Conservation (phyloP, 176 grass and related monocot species). For the Rhynchospora pubera region DNA sequence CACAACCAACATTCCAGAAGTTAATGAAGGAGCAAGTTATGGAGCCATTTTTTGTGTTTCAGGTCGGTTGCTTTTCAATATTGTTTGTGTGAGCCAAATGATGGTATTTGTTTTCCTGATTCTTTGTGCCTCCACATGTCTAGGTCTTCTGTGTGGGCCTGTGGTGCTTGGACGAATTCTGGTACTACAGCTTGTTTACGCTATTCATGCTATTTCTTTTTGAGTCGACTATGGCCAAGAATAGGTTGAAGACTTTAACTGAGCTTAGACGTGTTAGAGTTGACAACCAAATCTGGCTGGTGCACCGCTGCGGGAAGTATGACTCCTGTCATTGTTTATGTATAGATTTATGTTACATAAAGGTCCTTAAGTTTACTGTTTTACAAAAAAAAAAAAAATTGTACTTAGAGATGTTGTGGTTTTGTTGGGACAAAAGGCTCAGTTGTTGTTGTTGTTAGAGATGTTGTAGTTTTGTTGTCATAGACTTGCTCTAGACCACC, state of each 20-base stretch:
- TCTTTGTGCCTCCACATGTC: slow-evolving; percentile 26
- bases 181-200: slow-evolving; percentile 99
- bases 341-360: neutral
- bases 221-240: slow-evolving; percentile 99
- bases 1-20: slow-evolving; percentile 98
- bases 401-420: too few relatives aligned
- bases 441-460: neutral
- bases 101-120: slow-evolving; percentile 15
- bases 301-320: slow-evolving; percentile 86
- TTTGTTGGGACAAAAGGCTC: too few relatives aligned
- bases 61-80: slow-evolving; percentile 43
- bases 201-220: slow-evolving; percentile 99
- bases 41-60: slow-evolving; percentile 99
- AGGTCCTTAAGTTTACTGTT: neutral
- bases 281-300: slow-evolving; percentile 79
- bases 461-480: neutral
- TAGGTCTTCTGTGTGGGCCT: slow-evolving; percentile 97
- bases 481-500: neutral
- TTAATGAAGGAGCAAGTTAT: slow-evolving; percentile 92
- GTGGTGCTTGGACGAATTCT: slow-evolving; percentile 96
- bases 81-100: neutral
- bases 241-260: slow-evolving; percentile 84
- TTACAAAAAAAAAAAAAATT: too few relatives aligned
- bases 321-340: slow-evolving; percentile 26
- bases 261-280: slow-evolving; percentile 98